A percentile compares a stretch with the other conserved stretches of the same genome.
Conservation (phyloP, 306 rosid genomes). For the Comarum palustre region DNA sequence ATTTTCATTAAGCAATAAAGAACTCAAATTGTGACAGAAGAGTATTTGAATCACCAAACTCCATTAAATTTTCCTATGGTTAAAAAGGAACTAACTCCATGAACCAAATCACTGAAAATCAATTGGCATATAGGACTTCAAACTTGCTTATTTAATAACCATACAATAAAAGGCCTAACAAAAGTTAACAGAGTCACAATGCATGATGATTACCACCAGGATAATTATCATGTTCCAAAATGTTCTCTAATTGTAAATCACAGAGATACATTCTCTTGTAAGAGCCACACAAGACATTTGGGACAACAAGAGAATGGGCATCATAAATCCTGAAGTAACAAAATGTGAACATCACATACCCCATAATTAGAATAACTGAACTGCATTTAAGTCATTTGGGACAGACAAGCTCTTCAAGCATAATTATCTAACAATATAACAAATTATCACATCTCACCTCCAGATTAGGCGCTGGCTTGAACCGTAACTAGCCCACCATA, state of each 20-base stretch:
- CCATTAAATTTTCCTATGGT: constrained; percentile 1
- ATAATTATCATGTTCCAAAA: constrained; percentile 4
- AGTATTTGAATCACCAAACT: constrained; percentile 7
- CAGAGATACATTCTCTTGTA: neutral
- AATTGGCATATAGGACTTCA: neutral
- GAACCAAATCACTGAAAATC: neutral
- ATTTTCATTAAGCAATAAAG: neutral
- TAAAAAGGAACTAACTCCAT: neutral
- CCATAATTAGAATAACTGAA: neutral
- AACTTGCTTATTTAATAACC: neutral
- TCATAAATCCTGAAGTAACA: neutral
- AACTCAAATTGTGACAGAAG: neutral
- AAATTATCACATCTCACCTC: constrained; percentile 74
- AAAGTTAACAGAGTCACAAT: neutral
- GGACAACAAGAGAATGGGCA: neutral
- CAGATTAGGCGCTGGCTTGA: constrained; percentile 82
- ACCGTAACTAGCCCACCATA: constrained; percentile 98
- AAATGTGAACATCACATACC: neutral
- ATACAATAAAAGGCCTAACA: neutral
- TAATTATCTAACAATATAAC: constrained; percentile 9
- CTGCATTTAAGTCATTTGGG: neutral
- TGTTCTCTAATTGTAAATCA: neutral
- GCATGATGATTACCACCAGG: constrained; percentile 1
- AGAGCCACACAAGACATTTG: neutral
- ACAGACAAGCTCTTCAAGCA: constrained; percentile 19